Conservation (phyloP, 345 rosid species). For the Linum lewisii region DNA sequence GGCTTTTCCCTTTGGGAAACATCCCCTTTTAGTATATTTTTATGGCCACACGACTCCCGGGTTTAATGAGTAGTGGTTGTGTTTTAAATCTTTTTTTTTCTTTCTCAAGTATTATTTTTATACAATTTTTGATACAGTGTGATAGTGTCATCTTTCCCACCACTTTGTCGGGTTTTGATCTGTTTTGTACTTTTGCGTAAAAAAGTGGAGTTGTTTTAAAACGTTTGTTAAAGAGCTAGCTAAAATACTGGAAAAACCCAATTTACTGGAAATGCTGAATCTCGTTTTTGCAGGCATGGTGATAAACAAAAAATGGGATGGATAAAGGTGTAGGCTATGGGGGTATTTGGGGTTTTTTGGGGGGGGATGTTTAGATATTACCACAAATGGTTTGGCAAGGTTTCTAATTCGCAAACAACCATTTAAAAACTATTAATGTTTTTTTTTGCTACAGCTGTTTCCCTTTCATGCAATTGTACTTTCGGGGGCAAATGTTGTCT, state of each 20-base stretch:
- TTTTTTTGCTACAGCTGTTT: conserved; percentile 65
- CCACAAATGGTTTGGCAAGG: background rate
- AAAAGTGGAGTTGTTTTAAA: conserved; percentile 64
- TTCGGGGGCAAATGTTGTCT: conserved; percentile 78
- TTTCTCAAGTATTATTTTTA: too few relatives aligned
- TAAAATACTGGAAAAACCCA: conserved; percentile 71
- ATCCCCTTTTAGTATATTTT: conserved; percentile 83
- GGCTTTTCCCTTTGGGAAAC: conserved; percentile 71
- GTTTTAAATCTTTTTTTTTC: too few relatives aligned
- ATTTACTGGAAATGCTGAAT: conserved; percentile 54
- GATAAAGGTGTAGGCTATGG: conserved; percentile 86
- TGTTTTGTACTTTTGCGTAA: conserved; percentile 29
- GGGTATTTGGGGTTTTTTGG: conserved; percentile 33
- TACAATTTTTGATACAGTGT: background rate
- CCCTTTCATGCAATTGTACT: conserved; percentile 67
- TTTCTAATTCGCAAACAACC: background rate
- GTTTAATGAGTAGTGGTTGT: conserved; percentile 26
- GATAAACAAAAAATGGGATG: conserved; percentile 94
- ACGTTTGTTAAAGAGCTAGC: conserved; percentile 78
- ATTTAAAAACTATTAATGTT: background rate
- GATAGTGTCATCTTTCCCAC: background rate
- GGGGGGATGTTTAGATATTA: background rate
- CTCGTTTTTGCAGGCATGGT: conserved; percentile 86
- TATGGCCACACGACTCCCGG: conserved; percentile 72
- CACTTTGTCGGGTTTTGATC: background rate